Conservation (phyloP, 441 rosid species). For the Pelargonium cotyledonis region DNA sequence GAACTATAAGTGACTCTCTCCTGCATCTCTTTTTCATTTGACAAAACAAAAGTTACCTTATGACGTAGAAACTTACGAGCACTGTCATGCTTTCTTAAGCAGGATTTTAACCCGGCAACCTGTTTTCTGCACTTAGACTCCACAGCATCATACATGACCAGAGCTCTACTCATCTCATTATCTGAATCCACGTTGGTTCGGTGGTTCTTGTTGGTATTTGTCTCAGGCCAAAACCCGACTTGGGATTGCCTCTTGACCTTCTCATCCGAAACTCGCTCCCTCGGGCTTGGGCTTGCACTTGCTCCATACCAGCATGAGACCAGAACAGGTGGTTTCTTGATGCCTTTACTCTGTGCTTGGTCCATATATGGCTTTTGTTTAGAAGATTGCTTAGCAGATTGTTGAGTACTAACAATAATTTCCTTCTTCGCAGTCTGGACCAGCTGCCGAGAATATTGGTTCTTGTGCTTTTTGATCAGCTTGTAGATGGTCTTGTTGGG, state of each 20-base stretch:
- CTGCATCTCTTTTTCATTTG: conserved; percentile 14
- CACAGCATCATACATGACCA: conserved; percentile 8
- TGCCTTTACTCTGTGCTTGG: conserved; percentile 4
- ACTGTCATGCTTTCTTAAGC: conserved; percentile 33
- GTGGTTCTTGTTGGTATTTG: conserved; percentile 7
- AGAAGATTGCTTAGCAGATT: conserved; percentile 13
- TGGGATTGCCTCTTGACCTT: conserved; percentile 15
- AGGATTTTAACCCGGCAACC: conserved; percentile 24
- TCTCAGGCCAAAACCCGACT: conserved; percentile 25
- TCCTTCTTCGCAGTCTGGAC: not conserved
- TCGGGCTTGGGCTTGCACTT: conserved; percentile 5
- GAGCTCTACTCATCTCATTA: conserved; percentile 1
- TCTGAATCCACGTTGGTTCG: not conserved
- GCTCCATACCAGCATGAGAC: conserved; percentile 13
- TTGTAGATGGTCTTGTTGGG: conserved; percentile 33
- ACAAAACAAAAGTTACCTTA: conserved; percentile 30
- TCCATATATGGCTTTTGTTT: conserved; percentile 20
- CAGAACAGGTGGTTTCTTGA: conserved; percentile 18
- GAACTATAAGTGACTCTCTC: conserved; percentile 2
- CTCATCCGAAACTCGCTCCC: conserved; percentile 3
- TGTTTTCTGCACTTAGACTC: conserved; percentile 16
- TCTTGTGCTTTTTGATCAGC: conserved; percentile 26
- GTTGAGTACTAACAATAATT: not conserved
- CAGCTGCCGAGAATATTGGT: conserved; percentile 15
- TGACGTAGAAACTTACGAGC: conserved; percentile 21